These are phyloP conservation scores for Syzygium grande DNA, from an alignment of 345 rosid species.

Conservation along the genomic window DNA sequence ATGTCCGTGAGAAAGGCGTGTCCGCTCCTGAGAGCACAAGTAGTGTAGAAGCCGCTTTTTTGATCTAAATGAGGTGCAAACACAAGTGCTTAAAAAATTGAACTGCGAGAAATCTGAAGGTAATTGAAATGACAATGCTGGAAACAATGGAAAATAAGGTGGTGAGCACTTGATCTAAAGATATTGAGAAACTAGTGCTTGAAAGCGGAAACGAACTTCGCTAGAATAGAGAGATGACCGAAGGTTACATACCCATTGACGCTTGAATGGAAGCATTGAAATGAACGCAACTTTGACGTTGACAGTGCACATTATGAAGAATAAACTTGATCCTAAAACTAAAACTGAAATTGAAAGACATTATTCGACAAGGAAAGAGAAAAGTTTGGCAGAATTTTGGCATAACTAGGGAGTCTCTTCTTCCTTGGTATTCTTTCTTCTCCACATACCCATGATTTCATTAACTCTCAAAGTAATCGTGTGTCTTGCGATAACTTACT, in stretches of 20 bases:
- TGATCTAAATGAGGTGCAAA: no score
- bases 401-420: neutral
- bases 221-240: neutral
- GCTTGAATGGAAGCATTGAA: neutral
- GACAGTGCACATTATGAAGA: neutral
- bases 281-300: neutral
- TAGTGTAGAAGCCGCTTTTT: neutral
- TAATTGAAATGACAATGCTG: no score
- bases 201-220: neutral
- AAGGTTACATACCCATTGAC: neutral
- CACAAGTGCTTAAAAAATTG: no score
- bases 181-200: neutral
- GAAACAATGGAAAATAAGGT: no score
- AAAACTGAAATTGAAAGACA: no score
- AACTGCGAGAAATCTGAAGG: no score
- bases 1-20: neutral
- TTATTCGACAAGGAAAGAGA: neutral
- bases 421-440: no score
- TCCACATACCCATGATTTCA: no score
- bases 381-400: neutral
- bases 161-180: neutral
- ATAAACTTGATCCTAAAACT: neutral
- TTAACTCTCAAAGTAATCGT: no score
- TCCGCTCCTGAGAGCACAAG: neutral
- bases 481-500: no score